Percentiles rank a stretch among this genome's conserved stretches.
These are phyloP conservation scores for Antitrichia curtipendula DNA, from an alignment of 225 moss, liverwort and hornwort genomes.

Conservation along the genomic window DNA sequence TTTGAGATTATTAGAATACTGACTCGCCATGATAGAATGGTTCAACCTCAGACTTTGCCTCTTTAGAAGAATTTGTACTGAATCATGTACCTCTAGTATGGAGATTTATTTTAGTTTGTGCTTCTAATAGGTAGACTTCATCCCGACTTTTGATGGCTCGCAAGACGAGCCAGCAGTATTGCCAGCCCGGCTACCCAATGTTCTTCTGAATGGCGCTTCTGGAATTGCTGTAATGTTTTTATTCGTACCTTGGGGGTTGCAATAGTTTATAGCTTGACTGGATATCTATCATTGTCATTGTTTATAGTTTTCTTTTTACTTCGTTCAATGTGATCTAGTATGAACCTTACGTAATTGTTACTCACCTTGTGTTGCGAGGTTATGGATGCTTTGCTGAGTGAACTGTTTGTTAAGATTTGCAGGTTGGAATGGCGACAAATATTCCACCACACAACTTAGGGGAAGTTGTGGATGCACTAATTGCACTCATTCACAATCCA, in stretches of 20 bases:
- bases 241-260: background rate
- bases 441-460: conserved; percentile 96
- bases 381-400: conserved; percentile 1
- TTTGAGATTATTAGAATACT: background rate
- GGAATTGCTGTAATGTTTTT: conserved; percentile 71
- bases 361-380: background rate
- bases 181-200: conserved; percentile 84
- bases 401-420: background rate
- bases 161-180: conserved; percentile 93
- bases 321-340: background rate
- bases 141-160: conserved; percentile 85
- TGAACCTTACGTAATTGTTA: background rate
- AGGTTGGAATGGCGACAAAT: conserved; percentile 99
- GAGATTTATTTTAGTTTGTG: background rate
- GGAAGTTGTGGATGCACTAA: conserved; percentile 81
- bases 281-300: background rate
- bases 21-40: background rate
- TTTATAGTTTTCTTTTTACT: background rate
- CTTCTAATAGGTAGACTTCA: conserved; percentile 59
- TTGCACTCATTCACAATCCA: conserved; percentile 81
- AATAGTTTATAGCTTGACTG: background rate
- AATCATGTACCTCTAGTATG: background rate
- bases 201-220: conserved; percentile 87
- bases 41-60: background rate
- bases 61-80: background rate